Evolutionary conservation across 176 grass and related monocot species (phyloP), one percentile per base, ranked within the genome.

Genomic region (Raddia guianensis): DNA sequence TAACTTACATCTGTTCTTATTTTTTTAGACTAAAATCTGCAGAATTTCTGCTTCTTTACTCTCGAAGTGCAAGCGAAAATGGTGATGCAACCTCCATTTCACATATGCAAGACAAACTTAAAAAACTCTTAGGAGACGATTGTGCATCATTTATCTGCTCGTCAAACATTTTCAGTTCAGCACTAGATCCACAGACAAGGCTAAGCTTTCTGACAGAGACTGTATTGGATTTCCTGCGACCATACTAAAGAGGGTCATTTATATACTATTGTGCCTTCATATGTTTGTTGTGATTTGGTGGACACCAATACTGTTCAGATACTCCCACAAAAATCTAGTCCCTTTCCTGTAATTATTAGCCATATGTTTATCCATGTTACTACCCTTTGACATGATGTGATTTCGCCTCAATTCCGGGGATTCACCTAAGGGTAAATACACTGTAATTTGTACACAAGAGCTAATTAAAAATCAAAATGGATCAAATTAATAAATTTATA

Each of bases 11-110:
- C 45, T 40, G 9, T 59, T 8, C 6, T 15, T 75, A 27, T 40
- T 40, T 76, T 76, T 60, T 77, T 71, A 88, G 89, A 50, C 63
- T 88, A 91, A 91, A 85, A 88, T 91, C 63, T 52, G 77, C 89
- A 35, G 85, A 91, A 13, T 91, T 91, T 48, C 81, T 91, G 62
- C 76, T 91, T 77, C 86, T 91, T 49, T 76, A 84, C 54, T 81
- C 69, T 55, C 76, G 76, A 78, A 72, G 70, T 27, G 70, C 76
- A 55, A 65, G 56, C 33, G 81, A 91, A 66, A 81, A 77, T 2
- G 77, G 48, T 45, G 70, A 59, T 8, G 46, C 12, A 42, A 46
- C 35, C 37, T 75, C 69, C 33, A 46, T 77, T 70, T 79, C 63
- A 21, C 72, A 76, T 62, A 62, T 91, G 20, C 79, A 81, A 9